Evolutionary conservation across 2,329 filamentous ascomycete species (phyloP).

Genomic region (Xylaria sp.): DNA sequence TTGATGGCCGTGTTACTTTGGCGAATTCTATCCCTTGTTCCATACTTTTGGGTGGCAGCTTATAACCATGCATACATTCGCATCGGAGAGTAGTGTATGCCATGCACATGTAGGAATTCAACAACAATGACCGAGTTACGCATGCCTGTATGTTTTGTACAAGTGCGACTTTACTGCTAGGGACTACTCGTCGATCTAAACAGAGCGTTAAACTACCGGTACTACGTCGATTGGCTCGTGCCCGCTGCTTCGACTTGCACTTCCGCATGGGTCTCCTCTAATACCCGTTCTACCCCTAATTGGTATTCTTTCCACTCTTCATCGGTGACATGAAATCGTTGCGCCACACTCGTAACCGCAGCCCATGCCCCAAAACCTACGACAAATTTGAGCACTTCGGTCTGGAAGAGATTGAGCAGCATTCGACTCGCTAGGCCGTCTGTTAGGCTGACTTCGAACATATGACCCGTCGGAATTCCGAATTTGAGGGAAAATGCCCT

Average conservation of each 20-base stretch:
- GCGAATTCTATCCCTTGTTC: background rate
- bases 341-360: constrained; percentile 51
- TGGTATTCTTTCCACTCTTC: constrained; percentile 55
- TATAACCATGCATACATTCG: background rate
- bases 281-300: background rate
- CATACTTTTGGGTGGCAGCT: background rate
- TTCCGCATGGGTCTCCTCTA: background rate
- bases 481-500: constrained; percentile 53
- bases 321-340: constrained; percentile 55
- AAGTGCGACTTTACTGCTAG: background rate
- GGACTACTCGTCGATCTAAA: background rate
- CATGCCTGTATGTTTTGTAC: background rate
- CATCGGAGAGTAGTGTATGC: background rate
- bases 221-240: constrained; percentile 9
- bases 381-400: constrained; percentile 58
- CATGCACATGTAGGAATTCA: background rate
- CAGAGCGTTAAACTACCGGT: background rate
- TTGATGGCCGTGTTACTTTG: background rate
- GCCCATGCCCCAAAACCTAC: constrained; percentile 60
- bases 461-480: constrained; percentile 52
- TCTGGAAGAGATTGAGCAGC: constrained; percentile 57
- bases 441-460: constrained; percentile 53
- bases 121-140: background rate
- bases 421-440: constrained; percentile 54
- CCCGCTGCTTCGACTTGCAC: constrained; percentile 3